Percentiles rank a stretch among this genome's conserved stretches.
Conservation (phyloP, 2,329 filamentous ascomycete species). For the Alternaria rosae region DNA sequence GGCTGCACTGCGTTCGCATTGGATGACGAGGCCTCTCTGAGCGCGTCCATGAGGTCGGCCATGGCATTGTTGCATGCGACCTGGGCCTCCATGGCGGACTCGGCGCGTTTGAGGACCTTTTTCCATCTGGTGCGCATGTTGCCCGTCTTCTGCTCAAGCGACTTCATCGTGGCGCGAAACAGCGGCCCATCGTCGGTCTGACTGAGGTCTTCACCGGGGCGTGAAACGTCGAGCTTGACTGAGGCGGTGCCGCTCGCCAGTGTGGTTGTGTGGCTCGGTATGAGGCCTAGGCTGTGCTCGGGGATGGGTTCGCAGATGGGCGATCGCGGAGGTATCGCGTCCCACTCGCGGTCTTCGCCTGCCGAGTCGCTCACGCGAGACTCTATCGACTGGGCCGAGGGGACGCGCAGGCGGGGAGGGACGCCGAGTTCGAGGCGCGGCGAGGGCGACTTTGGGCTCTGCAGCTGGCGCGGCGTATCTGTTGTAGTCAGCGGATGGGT, state of each 20-base stretch:
- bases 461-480: constrained; percentile 51
- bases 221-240: constrained; percentile 88
- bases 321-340: constrained; percentile 54
- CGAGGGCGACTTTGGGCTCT: constrained; percentile 60
- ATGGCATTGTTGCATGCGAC: constrained; percentile 86
- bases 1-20: constrained; percentile 98
- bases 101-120: constrained; percentile 92
- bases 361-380: constrained; percentile 81
- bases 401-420: constrained; percentile 78
- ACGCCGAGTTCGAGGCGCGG: constrained; percentile 76
- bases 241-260: constrained; percentile 38
- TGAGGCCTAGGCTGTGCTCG: constrained; percentile 55
- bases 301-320: constrained; percentile 58
- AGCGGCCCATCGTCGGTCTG: constrained; percentile 89
- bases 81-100: constrained; percentile 82
- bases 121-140: constrained; percentile 96
- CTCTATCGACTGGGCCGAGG: constrained; percentile 86
- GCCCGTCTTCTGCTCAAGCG: constrained; percentile 93
- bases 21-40: constrained; percentile 85
- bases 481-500: constrained; percentile 16
- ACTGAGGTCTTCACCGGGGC: constrained; percentile 81
- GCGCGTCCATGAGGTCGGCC: constrained; percentile 79
- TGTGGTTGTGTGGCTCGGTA: constrained; percentile 51
- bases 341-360: constrained; percentile 52
- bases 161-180: constrained; percentile 96